These are phyloP conservation scores for Lonicera japonica DNA, from an alignment of 129 eudicot genomes.

Conservation along the genomic window DNA sequence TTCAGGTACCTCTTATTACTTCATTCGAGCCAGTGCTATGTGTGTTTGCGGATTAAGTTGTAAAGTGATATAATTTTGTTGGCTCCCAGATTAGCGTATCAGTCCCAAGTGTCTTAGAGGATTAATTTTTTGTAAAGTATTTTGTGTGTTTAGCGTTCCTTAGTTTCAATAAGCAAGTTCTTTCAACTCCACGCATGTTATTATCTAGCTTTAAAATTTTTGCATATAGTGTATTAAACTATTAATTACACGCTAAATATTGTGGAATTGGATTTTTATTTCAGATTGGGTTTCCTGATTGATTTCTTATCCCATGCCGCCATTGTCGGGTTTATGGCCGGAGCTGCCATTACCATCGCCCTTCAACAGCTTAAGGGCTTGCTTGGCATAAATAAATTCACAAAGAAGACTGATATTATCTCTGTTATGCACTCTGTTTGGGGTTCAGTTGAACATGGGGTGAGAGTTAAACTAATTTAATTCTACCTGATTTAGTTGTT, in stretches of 20 bases:
- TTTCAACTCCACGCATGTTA: no score
- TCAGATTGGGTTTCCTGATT: conserved; percentile 76
- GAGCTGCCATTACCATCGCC: conserved; percentile 68
- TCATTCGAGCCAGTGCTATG: neutral
- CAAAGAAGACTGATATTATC: conserved; percentile 60
- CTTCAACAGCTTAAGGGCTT: conserved; percentile 83
- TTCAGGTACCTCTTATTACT: conserved; percentile 36
- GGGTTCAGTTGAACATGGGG: conserved; percentile 48
- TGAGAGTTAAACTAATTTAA: conserved; percentile 12
- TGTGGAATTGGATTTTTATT: conserved; percentile 4
- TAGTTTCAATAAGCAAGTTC: no score
- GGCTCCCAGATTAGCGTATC: no score
- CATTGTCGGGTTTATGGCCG: conserved; percentile 83
- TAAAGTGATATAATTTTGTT: no score
- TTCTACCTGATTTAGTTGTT: neutral
- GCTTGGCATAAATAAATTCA: conserved; percentile 58
- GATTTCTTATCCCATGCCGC: conserved; percentile 91
- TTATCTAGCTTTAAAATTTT: no score
- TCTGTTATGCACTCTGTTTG: conserved; percentile 67
- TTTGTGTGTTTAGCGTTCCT: no score
- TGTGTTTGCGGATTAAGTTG: no score
- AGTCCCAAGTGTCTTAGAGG: no score
- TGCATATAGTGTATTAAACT: no score
- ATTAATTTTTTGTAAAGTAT: no score
- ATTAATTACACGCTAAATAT: no score